phyloP scores from a whole-genome alignment of 306 rosid species.

The Fragaria iinumae region DNA sequence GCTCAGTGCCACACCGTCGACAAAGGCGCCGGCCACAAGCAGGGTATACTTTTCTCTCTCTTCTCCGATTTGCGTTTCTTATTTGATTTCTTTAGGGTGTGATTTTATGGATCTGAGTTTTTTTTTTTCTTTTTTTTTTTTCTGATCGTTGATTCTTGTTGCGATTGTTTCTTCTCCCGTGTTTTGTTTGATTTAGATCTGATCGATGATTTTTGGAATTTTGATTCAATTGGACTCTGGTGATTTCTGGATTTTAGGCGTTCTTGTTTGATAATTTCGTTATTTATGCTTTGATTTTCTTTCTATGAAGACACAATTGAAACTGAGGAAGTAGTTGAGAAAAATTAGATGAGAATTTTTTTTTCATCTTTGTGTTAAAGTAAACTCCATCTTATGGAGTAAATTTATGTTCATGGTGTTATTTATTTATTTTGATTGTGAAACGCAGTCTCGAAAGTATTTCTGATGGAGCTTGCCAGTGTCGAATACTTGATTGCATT shows the following conservation, averaged over 20 bases:
- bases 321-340: not conserved
- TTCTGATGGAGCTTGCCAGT: not conserved
- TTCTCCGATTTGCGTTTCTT: not conserved
- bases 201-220: not conserved
- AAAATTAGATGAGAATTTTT: no score
- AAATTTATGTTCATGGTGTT: no score
- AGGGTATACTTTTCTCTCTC: slow-evolving; percentile 39
- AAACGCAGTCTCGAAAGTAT: no score
- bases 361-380: no score
- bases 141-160: not conserved
- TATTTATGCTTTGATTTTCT: not conserved
- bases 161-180: not conserved
- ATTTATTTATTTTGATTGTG: no score
- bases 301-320: not conserved
- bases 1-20: slow-evolving; percentile 96
- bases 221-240: not conserved
- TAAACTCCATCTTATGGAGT: no score
- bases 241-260: not conserved
- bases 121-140: not conserved
- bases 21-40: slow-evolving; percentile 89
- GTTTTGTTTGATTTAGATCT: not conserved
- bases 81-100: not conserved
- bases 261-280: not conserved
- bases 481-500: not conserved
- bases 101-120: slow-evolving; percentile 16